A percentile compares a stretch with the other conserved stretches of the same genome.
Conservation (phyloP, 257 asterid species). For the Catharanthus roseus region DNA sequence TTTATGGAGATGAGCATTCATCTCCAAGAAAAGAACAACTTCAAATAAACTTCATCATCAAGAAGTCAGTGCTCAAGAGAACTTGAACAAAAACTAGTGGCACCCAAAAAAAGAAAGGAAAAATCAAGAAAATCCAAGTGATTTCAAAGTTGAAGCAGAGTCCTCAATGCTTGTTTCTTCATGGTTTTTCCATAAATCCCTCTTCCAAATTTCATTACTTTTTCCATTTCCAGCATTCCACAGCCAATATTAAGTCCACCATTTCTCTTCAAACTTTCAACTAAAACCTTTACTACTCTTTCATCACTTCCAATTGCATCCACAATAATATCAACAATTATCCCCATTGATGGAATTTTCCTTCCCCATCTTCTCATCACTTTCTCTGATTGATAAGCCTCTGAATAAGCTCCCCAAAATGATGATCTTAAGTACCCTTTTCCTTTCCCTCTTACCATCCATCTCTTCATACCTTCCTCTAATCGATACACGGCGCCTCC, state of each 20-base stretch:
- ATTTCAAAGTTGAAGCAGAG: slow-evolving; percentile 36
- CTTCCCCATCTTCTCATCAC: slow-evolving; percentile 70
- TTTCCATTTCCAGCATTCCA: slow-evolving; percentile 65
- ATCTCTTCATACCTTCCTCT: slow-evolving; percentile 75
- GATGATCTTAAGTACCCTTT: slow-evolving; percentile 79
- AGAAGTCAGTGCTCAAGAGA: slow-evolving; percentile 12
- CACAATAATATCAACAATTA: slow-evolving; percentile 58
- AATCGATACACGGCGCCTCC: slow-evolving; percentile 60
- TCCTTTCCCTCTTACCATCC: slow-evolving; percentile 63
- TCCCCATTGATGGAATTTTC: slow-evolving; percentile 46
- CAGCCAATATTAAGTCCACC: slow-evolving; percentile 9
- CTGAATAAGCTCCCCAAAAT: slow-evolving; percentile 64
- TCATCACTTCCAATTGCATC: slow-evolving; percentile 72
- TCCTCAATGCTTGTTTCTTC: slow-evolving; percentile 68
- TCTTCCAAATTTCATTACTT: slow-evolving; percentile 58
- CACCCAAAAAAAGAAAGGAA: not conserved
- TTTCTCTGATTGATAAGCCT: slow-evolving; percentile 51
- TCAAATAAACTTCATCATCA: not conserved
- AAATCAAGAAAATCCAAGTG: slow-evolving; percentile 6
- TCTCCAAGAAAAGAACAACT: not conserved
- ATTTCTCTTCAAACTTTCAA: slow-evolving; percentile 46
- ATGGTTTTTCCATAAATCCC: slow-evolving; percentile 83
- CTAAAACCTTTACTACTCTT: slow-evolving; percentile 44
- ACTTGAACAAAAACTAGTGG: slow-evolving; percentile 1
- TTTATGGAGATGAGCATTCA: not conserved